A percentile compares a stretch with the other conserved stretches of the same genome.
These are phyloP conservation scores for Lepidium sativum DNA, from an alignment of 345 rosid species.

Conservation along the genomic window DNA sequence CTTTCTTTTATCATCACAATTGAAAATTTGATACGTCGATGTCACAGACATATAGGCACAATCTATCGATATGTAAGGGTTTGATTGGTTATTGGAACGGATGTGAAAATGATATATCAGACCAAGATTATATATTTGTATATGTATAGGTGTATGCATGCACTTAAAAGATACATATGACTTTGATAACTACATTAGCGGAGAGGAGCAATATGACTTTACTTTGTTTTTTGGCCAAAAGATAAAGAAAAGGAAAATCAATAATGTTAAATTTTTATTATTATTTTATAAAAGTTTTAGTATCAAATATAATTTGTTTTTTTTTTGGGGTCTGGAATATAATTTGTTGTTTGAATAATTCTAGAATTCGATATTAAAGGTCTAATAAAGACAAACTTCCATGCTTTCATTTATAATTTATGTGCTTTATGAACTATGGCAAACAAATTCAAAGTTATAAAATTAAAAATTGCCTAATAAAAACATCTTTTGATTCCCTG, in stretches of 20 bases:
- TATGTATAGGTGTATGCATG: conserved; percentile 3
- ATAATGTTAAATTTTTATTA: background rate
- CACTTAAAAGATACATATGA: conserved; percentile 1
- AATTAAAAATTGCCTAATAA: conserved; percentile 21
- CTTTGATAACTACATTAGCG: background rate
- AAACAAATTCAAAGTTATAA: conserved; percentile 29
- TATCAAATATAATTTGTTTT: conserved; percentile 12
- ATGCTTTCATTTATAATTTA: background rate
- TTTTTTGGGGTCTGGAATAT: too few species aligned
- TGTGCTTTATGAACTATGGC: conserved; percentile 21
- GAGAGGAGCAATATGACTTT: background rate
- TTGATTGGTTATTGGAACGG: conserved; percentile 5
- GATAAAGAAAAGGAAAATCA: conserved; percentile 1
- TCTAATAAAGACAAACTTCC: conserved; percentile 14
- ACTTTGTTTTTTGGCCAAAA: background rate
- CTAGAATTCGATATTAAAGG: background rate
- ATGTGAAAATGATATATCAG: background rate
- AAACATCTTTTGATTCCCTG: conserved; percentile 31
- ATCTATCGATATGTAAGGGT: background rate
- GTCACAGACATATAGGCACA: conserved; percentile 9
- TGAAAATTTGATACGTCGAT: conserved; percentile 20
- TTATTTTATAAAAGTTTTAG: background rate
- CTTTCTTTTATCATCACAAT: conserved; percentile 14
- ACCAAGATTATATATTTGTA: background rate
- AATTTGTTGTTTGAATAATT: too few species aligned